phyloP scores from a whole-genome alignment of 2,329 filamentous ascomycete genomes.

The Fusarium pseudoanthophilum region DNA sequence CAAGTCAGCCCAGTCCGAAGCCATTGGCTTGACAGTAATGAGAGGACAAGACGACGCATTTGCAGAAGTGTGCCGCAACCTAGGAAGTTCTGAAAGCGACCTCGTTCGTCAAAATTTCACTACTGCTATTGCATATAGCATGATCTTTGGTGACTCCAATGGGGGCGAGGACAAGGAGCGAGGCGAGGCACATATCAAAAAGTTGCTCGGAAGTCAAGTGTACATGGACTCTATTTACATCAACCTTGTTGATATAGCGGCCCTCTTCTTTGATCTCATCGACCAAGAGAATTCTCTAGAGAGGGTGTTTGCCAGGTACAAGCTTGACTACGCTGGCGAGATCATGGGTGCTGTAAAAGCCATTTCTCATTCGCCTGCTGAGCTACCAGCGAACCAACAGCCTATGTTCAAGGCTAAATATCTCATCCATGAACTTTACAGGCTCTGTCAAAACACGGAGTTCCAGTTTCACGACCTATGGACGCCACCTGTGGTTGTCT shows the following conservation, averaged over 20 bases:
- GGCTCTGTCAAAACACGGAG: constrained; percentile 78
- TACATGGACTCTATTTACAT: constrained; percentile 72
- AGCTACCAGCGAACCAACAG: constrained; percentile 82
- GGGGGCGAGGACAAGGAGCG: constrained; percentile 55
- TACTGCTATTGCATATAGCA: constrained; percentile 83
- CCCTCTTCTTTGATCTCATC: constrained; percentile 78
- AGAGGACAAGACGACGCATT: constrained; percentile 75
- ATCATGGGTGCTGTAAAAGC: constrained; percentile 75
- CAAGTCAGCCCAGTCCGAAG: constrained; percentile 77
- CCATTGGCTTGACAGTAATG: constrained; percentile 84
- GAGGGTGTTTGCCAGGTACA: constrained; percentile 69
- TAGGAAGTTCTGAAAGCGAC: constrained; percentile 64
- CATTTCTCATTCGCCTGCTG: constrained; percentile 72
- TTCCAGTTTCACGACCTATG: constrained; percentile 75
- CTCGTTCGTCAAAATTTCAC: constrained; percentile 77
- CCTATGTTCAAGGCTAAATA: constrained; percentile 85
- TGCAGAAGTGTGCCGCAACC: constrained; percentile 66
- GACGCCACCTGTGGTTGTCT: constrained; percentile 79
- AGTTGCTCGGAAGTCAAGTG: constrained; percentile 72
- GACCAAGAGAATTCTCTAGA: constrained; percentile 82
- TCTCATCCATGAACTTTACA: constrained; percentile 77
- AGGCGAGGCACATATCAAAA: constrained; percentile 75
- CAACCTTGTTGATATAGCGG: constrained; percentile 81
- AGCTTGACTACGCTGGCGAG: constrained; percentile 69
- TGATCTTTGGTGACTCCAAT: constrained; percentile 66